Percentiles rank a stretch among this genome's conserved stretches.
These are phyloP conservation scores for Zancudomyces culisetae DNA, from an alignment of 371 early-diverging fungal genomes.

Conservation along the genomic window DNA sequence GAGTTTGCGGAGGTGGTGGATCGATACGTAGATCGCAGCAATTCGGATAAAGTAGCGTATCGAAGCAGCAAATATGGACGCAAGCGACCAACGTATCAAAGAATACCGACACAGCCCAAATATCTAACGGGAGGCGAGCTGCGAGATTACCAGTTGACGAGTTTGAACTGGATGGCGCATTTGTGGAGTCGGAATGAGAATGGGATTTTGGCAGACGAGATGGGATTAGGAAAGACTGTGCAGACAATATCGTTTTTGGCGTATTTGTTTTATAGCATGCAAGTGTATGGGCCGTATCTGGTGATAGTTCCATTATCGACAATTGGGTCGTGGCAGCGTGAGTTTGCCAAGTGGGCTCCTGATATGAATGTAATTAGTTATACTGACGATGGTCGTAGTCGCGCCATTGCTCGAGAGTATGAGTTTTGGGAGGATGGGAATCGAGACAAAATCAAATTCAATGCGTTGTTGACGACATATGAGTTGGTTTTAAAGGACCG, in stretches of 20 bases:
- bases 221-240: slow-evolving; percentile 98
- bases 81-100: slow-evolving; percentile 53
- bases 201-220: slow-evolving; percentile 86
- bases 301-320: slow-evolving; percentile 93
- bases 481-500: slow-evolving; percentile 87
- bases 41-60: slow-evolving; percentile 46
- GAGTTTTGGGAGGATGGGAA: slow-evolving; percentile 48
- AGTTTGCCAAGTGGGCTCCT: slow-evolving; percentile 88
- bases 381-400: slow-evolving; percentile 62
- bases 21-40: slow-evolving; percentile 59
- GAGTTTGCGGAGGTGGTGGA: slow-evolving; percentile 63
- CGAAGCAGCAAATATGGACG: slow-evolving; percentile 28
- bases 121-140: slow-evolving; percentile 78
- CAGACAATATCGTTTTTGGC: slow-evolving; percentile 96
- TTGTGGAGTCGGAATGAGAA: slow-evolving; percentile 91
- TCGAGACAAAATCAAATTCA: slow-evolving; percentile 52
- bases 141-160: slow-evolving; percentile 92
- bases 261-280: slow-evolving; percentile 64
- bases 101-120: slow-evolving; percentile 54
- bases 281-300: slow-evolving; percentile 83
- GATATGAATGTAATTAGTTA: slow-evolving; percentile 79
- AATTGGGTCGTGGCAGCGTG: slow-evolving; percentile 82
- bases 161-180: slow-evolving; percentile 98
- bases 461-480: slow-evolving; percentile 84
- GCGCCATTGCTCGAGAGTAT: slow-evolving; percentile 68